Evolutionary conservation across 768 basidiomycete genomes (phyloP).

Genomic region (Termitomyces sp.): DNA sequence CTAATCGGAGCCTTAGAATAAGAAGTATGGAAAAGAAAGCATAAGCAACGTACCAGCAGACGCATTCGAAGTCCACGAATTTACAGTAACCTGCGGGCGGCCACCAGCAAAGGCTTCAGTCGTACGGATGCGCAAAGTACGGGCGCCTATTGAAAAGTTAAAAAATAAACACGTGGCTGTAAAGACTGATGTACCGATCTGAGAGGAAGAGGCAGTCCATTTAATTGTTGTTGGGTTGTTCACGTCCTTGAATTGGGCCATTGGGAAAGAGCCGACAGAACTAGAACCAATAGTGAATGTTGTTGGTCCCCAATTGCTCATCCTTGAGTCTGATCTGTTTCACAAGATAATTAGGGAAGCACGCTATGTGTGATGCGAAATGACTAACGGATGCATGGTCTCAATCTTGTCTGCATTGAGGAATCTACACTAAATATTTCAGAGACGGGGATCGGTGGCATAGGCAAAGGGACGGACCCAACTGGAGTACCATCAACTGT

Average conservation of each 20-base stretch:
- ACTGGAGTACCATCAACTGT: conserved; percentile 45
- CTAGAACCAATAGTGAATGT: conserved; percentile 44
- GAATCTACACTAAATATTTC: conserved; percentile 27
- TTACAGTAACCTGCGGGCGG: conserved; percentile 43
- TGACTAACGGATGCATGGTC: conserved; percentile 45
- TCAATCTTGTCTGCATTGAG: conserved; percentile 50
- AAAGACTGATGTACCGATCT: conserved; percentile 29
- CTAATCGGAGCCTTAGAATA: conserved; percentile 18
- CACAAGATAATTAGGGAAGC: not conserved
- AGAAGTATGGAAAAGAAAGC: not conserved
- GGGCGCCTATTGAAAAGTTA: conserved; percentile 31
- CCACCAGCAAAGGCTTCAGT: conserved; percentile 48
- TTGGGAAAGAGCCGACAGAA: conserved; percentile 41
- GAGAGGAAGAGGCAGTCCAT: conserved; percentile 41
- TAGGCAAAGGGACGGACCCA: conserved; percentile 25
- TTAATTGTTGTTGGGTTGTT: conserved; percentile 44
- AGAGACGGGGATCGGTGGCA: not conserved
- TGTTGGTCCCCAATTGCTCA: conserved; percentile 46
- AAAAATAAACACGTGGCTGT: not conserved
- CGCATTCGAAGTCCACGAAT: conserved; percentile 40
- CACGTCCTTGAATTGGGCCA: conserved; percentile 48
- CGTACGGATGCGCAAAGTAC: conserved; percentile 45
- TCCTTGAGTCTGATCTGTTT: conserved; percentile 39
- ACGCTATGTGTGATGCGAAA: not conserved
- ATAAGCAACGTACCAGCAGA: conserved; percentile 31